Evolutionary conservation across 306 rosid genomes (phyloP), one percentile per base, ranked within the genome.

Genomic region (Alnus rubra): DNA sequence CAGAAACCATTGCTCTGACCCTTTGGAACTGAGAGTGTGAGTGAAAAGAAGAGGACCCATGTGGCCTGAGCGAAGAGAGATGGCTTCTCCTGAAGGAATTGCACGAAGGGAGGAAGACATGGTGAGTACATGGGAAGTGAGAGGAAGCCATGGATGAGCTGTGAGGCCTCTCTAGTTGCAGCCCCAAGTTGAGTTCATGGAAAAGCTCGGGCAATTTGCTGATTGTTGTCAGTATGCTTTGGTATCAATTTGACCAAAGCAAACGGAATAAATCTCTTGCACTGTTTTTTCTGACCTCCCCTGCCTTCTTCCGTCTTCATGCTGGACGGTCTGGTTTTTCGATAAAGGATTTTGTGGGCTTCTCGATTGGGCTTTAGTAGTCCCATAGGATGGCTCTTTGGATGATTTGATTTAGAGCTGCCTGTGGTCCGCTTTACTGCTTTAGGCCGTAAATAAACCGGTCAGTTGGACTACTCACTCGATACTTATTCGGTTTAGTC

Each of bases 121-220:
- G 80, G 71, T 67, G 83, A 71, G 76, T 84, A 74, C 79, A 83
- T n/a, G 86, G 86, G 64, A 90, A 79, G 54, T 75, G 94, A 65
- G 94, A 76, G 81, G 89, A 88, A 84, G 97, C 90, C 97, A 95
- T 94, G 74, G 82, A 76, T 45, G 51, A 71, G 49, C 48, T 65
- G 55, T 48, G 64, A 79, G 75, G 50, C 50, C 50, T 69, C 4
- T 28, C 54, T n/a, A 51, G 28, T 44, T 31, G 74, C 18, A 80
- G 79, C 51, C 51, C 23, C 15, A 35, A 35, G 9, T 16, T 8
- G 39, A 10, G 75, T 55, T 16, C 69, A 45, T 16, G 49, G 9
- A 65, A 76, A 55, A 49, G 18, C 52, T 60, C 74, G 62, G 62
- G 16, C 10, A 48, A 14, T 23, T 72, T 6, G 69, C 68, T 9